Conservation (phyloP, 148 eudicot genomes). For the Persicaria tinctoria region DNA sequence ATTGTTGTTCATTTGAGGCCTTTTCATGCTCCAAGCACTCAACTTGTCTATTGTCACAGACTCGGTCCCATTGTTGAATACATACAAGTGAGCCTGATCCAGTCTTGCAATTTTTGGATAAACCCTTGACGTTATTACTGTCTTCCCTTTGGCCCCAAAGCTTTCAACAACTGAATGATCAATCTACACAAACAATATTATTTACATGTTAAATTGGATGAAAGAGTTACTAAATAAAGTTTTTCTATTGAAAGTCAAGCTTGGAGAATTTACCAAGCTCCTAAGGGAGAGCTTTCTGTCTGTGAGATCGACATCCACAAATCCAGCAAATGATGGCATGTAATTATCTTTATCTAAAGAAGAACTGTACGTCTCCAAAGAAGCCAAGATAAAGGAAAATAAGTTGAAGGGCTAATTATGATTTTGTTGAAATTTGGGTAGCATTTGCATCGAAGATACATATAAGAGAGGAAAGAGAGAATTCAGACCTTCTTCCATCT, state of each 20-base stretch:
- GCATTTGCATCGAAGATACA: not conserved
- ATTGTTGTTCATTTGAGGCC: constrained; percentile 31
- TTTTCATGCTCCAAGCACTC: constrained; percentile 67
- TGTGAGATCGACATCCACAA: constrained; percentile 44
- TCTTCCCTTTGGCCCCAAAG: constrained; percentile 60
- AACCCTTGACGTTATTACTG: constrained; percentile 63
- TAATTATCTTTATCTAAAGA: constrained; percentile 23
- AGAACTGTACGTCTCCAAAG: constrained; percentile 26
- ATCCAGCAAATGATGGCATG: constrained; percentile 48
- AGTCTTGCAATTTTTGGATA: constrained; percentile 57
- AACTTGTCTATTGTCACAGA: constrained; percentile 33
- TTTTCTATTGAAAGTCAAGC: not conserved
- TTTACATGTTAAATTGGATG: not conserved
- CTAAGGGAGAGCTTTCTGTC: constrained; percentile 42
- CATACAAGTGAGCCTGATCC: constrained; percentile 46
- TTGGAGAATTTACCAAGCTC: constrained; percentile 36
- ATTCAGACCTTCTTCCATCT: constrained; percentile 39
- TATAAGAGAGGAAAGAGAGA: not conserved
- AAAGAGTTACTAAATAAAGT: not conserved
- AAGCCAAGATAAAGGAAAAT: not conserved
- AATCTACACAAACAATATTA: constrained; percentile 36
- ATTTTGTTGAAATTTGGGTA: not conserved
- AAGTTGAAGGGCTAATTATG: not conserved
- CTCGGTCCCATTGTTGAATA: constrained; percentile 66
- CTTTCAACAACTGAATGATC: constrained; percentile 84